A percentile compares a stretch with the other conserved stretches of the same genome.
Evolutionary conservation across 129 eudicot genomes (phyloP).

Genomic region (Pseudognaphalium luteoalbum): DNA sequence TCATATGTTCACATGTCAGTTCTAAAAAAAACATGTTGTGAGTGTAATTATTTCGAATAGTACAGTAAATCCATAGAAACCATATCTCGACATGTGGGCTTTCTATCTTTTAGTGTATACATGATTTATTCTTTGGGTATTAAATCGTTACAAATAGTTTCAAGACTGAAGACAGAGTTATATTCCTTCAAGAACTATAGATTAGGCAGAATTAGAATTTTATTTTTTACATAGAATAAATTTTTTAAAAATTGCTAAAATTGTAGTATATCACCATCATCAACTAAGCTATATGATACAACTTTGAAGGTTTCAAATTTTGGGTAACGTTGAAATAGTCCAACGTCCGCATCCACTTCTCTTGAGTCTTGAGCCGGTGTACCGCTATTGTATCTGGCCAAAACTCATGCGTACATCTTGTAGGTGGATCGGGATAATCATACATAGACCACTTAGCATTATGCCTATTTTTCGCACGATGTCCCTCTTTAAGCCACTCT

Average conservation of each 20-base stretch:
- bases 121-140: neutral
- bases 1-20: too few relatives aligned
- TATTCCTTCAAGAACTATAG: constrained; percentile 2
- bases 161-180: neutral
- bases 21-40: too few relatives aligned
- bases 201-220: neutral
- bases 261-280: neutral
- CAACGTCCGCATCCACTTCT: constrained; percentile 80
- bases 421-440: constrained; percentile 76
- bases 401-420: constrained; percentile 77
- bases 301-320: constrained; percentile 70
- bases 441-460: constrained; percentile 96
- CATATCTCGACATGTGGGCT: neutral
- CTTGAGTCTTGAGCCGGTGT: constrained; percentile 79
- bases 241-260: neutral
- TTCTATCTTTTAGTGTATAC: neutral
- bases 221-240: constrained; percentile 14
- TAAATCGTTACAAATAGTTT: neutral
- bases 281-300: constrained; percentile 70
- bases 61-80: neutral
- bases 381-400: constrained; percentile 93
- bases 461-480: constrained; percentile 59
- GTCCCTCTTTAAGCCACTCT: constrained; percentile 68
- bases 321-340: constrained; percentile 70
- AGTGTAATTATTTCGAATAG: neutral